Evolutionary conservation across 2,329 filamentous ascomycete genomes (phyloP).

Genomic region (Paraphoma sp.): DNA sequence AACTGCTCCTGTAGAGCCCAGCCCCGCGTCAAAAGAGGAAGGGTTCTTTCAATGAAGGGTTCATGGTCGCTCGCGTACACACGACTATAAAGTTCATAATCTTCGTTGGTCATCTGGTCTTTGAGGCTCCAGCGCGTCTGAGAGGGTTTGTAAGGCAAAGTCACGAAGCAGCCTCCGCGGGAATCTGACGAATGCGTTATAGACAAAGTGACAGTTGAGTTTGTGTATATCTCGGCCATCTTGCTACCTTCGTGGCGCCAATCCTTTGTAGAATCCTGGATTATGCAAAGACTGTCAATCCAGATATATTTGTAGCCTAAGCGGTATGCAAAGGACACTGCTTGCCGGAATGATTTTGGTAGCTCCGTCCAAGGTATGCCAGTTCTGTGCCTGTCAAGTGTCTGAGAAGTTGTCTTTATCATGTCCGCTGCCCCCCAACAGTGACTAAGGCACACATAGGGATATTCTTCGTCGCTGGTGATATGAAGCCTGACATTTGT

Average conservation of each 20-base stretch:
- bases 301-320: background rate
- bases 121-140: background rate
- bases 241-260: background rate
- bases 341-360: background rate
- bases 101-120: background rate
- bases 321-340: background rate
- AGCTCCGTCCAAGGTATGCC: background rate
- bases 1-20: background rate
- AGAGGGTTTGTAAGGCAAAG: background rate
- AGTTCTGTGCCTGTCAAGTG: background rate
- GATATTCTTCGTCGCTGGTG: background rate
- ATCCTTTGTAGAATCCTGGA: background rate
- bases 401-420: background rate
- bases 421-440: background rate
- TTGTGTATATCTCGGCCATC: background rate
- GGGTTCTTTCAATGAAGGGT: background rate
- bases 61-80: background rate
- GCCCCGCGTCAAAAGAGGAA: background rate
- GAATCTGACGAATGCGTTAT: background rate
- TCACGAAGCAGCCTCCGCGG: background rate
- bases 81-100: background rate
- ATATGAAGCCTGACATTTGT: background rate
- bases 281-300: constrained; percentile 1
- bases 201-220: background rate
- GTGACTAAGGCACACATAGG: background rate